A percentile compares a stretch with the other conserved stretches of the same genome.
phyloP scores from a whole-genome alignment of 2,329 filamentous ascomycete genomes.

The Colletotrichum trifolii region DNA sequence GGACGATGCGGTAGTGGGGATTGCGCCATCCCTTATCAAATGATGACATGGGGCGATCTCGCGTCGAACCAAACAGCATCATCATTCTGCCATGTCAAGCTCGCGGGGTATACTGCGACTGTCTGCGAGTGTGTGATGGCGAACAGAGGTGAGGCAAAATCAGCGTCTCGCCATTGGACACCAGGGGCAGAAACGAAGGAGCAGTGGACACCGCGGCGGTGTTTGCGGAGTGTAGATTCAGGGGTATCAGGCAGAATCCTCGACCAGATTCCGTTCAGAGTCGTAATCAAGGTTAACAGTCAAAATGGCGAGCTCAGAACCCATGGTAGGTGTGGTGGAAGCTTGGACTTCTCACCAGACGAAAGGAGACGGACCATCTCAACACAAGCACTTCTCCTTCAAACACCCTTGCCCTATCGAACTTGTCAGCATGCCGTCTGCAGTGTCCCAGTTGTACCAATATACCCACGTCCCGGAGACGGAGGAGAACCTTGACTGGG shows the following conservation, averaged over 20 bases:
- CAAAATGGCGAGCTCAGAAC: constrained; percentile 34
- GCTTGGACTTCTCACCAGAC: neutral
- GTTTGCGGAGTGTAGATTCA: constrained; percentile 14
- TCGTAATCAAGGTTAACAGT: constrained; percentile 14
- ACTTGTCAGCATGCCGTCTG: constrained; percentile 46
- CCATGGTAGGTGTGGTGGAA: neutral
- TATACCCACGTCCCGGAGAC: constrained; percentile 51
- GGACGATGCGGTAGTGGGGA: constrained; percentile 15
- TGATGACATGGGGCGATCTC: constrained; percentile 34
- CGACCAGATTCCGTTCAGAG: constrained; percentile 1
- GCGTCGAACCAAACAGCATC: constrained; percentile 10
- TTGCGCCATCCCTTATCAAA: constrained; percentile 38
- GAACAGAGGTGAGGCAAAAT: constrained; percentile 20
- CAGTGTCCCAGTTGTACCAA: constrained; percentile 44
- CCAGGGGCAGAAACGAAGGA: neutral
- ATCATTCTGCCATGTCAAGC: neutral
- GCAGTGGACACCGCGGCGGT: neutral
- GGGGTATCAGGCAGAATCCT: neutral
- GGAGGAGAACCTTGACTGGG: constrained; percentile 50
- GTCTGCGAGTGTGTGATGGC: constrained; percentile 1
- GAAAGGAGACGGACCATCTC: too few species aligned
- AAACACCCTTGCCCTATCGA: constrained; percentile 9
- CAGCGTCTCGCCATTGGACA: constrained; percentile 20
- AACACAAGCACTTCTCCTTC: neutral
- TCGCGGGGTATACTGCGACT: constrained; percentile 28